Base-by-base conservation (phyloP, 257 asterid species). In the Perilla frutescens region DNA sequence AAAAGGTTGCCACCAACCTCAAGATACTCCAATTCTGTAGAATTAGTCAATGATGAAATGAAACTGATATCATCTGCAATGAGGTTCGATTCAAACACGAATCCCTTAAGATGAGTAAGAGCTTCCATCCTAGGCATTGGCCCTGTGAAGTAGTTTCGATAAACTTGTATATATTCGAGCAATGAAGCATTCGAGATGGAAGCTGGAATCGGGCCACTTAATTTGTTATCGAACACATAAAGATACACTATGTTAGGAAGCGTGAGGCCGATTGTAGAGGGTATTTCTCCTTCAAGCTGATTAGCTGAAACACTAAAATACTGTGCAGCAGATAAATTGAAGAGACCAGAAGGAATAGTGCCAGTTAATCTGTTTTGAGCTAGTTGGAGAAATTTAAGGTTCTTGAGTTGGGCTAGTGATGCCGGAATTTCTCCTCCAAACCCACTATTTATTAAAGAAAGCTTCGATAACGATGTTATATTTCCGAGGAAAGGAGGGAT, bases 1-100 rank as follows among this genome's bases (percentile, higher is more conserved):
- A 5, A 85, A 81, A 49, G 41, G 36, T 81, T 81, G 20, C 26
- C 31, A 26, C 57, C 62, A 3, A 84, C 34, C 1, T 57, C 36
- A 66, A 86, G 59, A 9, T 12, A 2, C 11, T 34, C 8, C 34
- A 86, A 71, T 1, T 49, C 50, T 4, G 76, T 79, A 37, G 82
- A 74, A 67, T 83, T 83, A n/a, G 68, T 76, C 29, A 86, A 62
- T 6, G 86, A 63, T 57, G 64, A 20, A 65, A 85, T 60, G 62
- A 85, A 80, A 45, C 43, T 66, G 34, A 80, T 41, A 15, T 76
- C 82, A 12, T 54, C 74, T 14, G 73, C 77, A 0, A 85, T 62
- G 5, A 10, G 29, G 49, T 80, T 77, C 1, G 3, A 7, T 3
- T 29, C 70, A 44, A 66, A 15, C 7, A 31, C 10, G 20, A 80